Evolutionary conservation across 768 basidiomycete species (phyloP).

Genomic region (Auricularia heimuer): DNA sequence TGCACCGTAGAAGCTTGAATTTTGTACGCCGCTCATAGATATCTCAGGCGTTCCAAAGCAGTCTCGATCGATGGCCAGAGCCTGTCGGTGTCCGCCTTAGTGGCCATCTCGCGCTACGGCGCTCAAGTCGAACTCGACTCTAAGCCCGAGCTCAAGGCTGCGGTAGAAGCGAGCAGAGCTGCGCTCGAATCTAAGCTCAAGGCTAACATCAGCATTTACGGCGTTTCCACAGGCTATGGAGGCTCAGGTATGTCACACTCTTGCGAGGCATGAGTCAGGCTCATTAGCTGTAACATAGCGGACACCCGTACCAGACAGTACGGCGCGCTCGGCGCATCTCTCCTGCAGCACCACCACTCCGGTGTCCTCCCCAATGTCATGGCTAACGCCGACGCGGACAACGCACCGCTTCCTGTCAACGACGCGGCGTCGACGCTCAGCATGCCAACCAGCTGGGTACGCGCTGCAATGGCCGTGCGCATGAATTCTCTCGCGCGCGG

Average conservation of each 20-base stretch:
- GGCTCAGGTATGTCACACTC: slow-evolving; percentile 10
- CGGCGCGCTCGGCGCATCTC: slow-evolving; percentile 14
- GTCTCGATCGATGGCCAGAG: slow-evolving; percentile 59
- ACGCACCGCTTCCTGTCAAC: slow-evolving; percentile 10
- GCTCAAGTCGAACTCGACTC: slow-evolving; percentile 40
- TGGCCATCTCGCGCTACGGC: slow-evolving; percentile 59
- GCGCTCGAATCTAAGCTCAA: slow-evolving; percentile 15
- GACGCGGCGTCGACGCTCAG: slow-evolving; percentile 9
- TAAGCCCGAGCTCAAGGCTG: slow-evolving; percentile 28
- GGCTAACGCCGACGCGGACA: not conserved
- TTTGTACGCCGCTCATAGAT: too few relatives aligned
- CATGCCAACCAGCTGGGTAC: slow-evolving; percentile 24
- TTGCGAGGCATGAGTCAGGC: not conserved
- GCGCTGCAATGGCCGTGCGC: slow-evolving; percentile 23
- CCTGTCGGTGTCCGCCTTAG: slow-evolving; percentile 66
- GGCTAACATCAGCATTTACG: slow-evolving; percentile 15
- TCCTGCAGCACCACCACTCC: slow-evolving; percentile 20
- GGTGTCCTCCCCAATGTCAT: slow-evolving; percentile 16
- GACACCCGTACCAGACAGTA: slow-evolving; percentile 20
- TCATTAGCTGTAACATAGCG: slow-evolving; percentile 9
- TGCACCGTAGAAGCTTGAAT: too few relatives aligned
- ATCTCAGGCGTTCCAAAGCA: slow-evolving; percentile 13
- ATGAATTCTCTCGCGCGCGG: slow-evolving; percentile 24
- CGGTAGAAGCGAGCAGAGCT: slow-evolving; percentile 4
- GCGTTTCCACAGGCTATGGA: slow-evolving; percentile 21